These are phyloP conservation scores for Amylocarpus encephaloides DNA, from an alignment of 2,329 filamentous ascomycete species.

Conservation along the genomic window DNA sequence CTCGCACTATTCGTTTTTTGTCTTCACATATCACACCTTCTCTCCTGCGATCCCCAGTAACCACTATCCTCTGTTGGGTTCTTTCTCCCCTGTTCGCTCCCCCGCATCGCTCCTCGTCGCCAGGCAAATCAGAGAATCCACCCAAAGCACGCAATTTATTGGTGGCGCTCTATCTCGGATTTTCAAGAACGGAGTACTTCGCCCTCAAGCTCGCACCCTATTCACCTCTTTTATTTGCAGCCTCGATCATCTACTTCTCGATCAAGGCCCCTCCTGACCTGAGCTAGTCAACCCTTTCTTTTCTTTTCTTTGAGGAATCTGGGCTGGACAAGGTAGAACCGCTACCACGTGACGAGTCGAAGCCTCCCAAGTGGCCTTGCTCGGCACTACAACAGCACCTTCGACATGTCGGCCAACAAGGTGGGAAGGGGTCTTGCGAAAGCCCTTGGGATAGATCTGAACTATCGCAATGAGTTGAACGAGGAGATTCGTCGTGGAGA, in stretches of 20 bases:
- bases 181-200: not conserved
- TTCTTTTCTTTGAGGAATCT: not conserved
- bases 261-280: not conserved
- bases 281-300: not conserved
- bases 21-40: not conserved
- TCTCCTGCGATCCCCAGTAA: not conserved
- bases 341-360: not conserved
- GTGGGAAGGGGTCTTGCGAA: slow-evolving; percentile 71
- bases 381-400: no score
- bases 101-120: not conserved
- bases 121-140: slow-evolving; percentile 1
- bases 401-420: slow-evolving; percentile 37
- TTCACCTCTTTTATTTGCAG: not conserved
- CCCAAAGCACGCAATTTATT: slow-evolving; percentile 25
- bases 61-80: not conserved
- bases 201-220: not conserved
- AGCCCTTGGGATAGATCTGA: slow-evolving; percentile 73
- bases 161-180: slow-evolving; percentile 16
- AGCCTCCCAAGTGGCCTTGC: not conserved
- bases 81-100: not conserved
- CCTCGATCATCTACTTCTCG: not conserved
- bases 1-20: no score
- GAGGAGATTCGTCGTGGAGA: slow-evolving; percentile 66
- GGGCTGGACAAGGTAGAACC: not conserved
- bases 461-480: slow-evolving; percentile 54